Conservation (phyloP, 495 filamentous ascomycete genomes). For the Neurospora pannonica region DNA sequence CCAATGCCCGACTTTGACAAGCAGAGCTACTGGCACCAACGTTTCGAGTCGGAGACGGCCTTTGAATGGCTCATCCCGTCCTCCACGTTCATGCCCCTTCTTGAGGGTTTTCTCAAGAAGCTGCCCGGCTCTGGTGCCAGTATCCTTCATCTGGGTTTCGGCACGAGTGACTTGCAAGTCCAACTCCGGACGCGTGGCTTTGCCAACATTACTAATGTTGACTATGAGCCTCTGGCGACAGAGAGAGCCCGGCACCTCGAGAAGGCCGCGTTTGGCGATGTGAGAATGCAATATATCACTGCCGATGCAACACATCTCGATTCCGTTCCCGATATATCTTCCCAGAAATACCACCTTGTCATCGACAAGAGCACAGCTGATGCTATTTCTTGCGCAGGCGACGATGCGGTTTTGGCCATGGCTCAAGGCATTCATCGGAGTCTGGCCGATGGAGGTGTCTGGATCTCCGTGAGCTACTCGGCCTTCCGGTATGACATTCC, state of each 20-base stretch:
- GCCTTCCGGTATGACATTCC: slow-evolving; percentile 19
- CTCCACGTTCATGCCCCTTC: slow-evolving; percentile 20
- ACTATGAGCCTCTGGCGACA: slow-evolving; percentile 33
- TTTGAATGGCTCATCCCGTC: slow-evolving; percentile 35
- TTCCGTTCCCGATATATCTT: neutral
- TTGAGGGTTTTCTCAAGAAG: slow-evolving; percentile 19
- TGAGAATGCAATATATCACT: slow-evolving; percentile 23
- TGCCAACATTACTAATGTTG: slow-evolving; percentile 29
- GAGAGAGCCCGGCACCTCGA: slow-evolving; percentile 25
- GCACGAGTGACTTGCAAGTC: slow-evolving; percentile 34
- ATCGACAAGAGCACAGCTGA: slow-evolving; percentile 36
- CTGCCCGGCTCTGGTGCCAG: neutral
- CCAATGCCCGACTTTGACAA: slow-evolving; percentile 24
- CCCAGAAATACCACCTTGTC: slow-evolving; percentile 18
- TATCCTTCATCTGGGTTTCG: slow-evolving; percentile 32
- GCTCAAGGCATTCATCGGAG: slow-evolving; percentile 12
- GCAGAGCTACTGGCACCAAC: slow-evolving; percentile 31
- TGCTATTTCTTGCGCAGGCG: slow-evolving; percentile 29
- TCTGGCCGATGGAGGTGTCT: slow-evolving; percentile 21
- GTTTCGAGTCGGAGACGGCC: slow-evolving; percentile 25
- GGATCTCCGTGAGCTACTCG: slow-evolving; percentile 36
- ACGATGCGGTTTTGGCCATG: slow-evolving; percentile 20
- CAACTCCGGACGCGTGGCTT: slow-evolving; percentile 22
- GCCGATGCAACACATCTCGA: slow-evolving; percentile 25
- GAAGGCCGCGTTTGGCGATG: slow-evolving; percentile 23